phyloP scores from a whole-genome alignment of 768 basidiomycete genomes.

The Psilocybe subaeruginosa region DNA sequence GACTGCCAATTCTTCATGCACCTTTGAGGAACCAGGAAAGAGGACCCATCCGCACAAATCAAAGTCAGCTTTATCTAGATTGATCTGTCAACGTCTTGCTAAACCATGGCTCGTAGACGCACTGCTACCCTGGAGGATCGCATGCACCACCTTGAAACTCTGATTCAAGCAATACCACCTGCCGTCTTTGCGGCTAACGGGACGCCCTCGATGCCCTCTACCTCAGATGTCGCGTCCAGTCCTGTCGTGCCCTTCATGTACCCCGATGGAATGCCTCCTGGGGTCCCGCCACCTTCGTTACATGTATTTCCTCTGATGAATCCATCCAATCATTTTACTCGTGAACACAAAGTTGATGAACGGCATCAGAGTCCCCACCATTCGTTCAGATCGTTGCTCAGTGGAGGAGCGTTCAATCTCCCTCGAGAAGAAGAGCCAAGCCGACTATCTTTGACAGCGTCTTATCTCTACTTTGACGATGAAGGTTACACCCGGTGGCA shows the following conservation, averaged over 20 bases:
- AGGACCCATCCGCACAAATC: conserved; percentile 87
- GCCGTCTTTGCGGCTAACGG: conserved; percentile 74
- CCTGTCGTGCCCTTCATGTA: conserved; percentile 45
- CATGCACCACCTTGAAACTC: conserved; percentile 85
- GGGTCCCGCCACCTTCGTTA: conserved; percentile 79
- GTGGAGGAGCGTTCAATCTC: conserved; percentile 31
- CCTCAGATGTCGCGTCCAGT: conserved; percentile 28
- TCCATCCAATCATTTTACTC: conserved; percentile 77
- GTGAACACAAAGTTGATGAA: conserved; percentile 43
- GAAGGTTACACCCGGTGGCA: conserved; percentile 90
- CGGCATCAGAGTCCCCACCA: conserved; percentile 48
- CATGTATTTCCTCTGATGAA: conserved; percentile 80
- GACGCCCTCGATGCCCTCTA: conserved; percentile 31
- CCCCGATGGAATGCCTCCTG: conserved; percentile 45
- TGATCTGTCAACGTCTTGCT: not conserved
- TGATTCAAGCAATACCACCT: conserved; percentile 84
- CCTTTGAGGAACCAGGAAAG: conserved; percentile 88
- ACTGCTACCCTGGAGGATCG: conserved; percentile 85
- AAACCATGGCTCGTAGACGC: conserved; percentile 45
- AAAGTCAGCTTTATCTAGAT: conserved; percentile 54
- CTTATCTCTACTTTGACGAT: conserved; percentile 86
- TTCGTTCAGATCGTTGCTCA: conserved; percentile 44
- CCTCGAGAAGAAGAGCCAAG: conserved; percentile 41
- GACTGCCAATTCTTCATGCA: conserved; percentile 81
- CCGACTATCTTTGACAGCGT: conserved; percentile 71